These are phyloP conservation scores for Colletotrichum cordylinicola DNA, from an alignment of 2,329 filamentous ascomycete genomes.

Conservation along the genomic window DNA sequence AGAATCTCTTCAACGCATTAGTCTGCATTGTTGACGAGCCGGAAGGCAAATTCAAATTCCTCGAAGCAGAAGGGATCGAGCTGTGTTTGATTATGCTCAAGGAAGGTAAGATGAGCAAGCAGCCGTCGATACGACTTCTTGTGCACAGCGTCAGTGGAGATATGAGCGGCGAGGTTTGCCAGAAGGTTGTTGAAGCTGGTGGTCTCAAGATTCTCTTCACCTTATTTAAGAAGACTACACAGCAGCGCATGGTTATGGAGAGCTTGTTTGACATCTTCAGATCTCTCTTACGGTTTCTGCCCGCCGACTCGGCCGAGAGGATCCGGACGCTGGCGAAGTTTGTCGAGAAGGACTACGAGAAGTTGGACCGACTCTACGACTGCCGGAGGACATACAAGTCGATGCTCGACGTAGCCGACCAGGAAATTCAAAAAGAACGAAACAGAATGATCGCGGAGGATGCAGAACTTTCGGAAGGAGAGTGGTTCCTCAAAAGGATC, in stretches of 20 bases:
- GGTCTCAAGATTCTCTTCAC: slow-evolving; percentile 87
- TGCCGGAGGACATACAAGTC: slow-evolving; percentile 75
- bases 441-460: slow-evolving; percentile 48
- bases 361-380: slow-evolving; percentile 74
- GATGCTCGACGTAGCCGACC: slow-evolving; percentile 67
- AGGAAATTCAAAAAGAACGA: slow-evolving; percentile 55
- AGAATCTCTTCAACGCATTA: slow-evolving; percentile 89
- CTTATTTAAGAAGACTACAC: slow-evolving; percentile 79
- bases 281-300: slow-evolving; percentile 79
- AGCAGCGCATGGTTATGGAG: slow-evolving; percentile 45
- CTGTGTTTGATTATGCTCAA: slow-evolving; percentile 90
- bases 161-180: slow-evolving; percentile 68
- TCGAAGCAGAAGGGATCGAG: slow-evolving; percentile 92
- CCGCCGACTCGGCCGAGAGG: slow-evolving; percentile 76
- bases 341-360: slow-evolving; percentile 92
- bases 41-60: slow-evolving; percentile 78
- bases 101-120: slow-evolving; percentile 84
- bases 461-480: slow-evolving; percentile 67
- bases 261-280: slow-evolving; percentile 84
- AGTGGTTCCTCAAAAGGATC: slow-evolving; percentile 76
- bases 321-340: slow-evolving; percentile 93
- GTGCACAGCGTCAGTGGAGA: slow-evolving; percentile 74
- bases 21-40: slow-evolving; percentile 80
- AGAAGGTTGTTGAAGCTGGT: slow-evolving; percentile 79
- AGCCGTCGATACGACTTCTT: slow-evolving; percentile 78